Conservation (phyloP, 805 yeast genomes). For the Kuraishia molischiana region DNA sequence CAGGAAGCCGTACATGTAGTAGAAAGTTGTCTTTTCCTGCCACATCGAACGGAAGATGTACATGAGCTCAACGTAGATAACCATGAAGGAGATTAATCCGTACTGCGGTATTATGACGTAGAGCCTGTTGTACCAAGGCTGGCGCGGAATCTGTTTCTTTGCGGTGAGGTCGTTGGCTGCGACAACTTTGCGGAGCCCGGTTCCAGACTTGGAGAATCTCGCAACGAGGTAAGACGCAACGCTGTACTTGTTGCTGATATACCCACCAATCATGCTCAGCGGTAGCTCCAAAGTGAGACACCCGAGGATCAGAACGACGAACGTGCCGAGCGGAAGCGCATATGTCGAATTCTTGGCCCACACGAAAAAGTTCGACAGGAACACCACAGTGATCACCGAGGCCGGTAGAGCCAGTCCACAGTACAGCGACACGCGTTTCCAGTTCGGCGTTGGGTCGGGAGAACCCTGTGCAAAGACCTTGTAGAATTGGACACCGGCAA, state of each 20-base stretch:
- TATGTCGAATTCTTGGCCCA: slow-evolving; percentile 70
- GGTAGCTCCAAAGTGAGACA: slow-evolving; percentile 68
- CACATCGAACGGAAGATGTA: slow-evolving; percentile 70
- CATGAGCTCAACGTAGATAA: slow-evolving; percentile 69
- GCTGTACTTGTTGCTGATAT: slow-evolving; percentile 19
- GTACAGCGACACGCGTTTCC: slow-evolving; percentile 29
- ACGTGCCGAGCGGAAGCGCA: slow-evolving; percentile 73
- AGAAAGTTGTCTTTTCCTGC: slow-evolving; percentile 71
- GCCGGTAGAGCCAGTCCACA: slow-evolving; percentile 42
- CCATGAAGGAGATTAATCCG: slow-evolving; percentile 71
- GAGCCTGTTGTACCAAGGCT: slow-evolving; percentile 24
- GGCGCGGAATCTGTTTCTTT: slow-evolving; percentile 19
- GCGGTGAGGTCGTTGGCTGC: slow-evolving; percentile 1
- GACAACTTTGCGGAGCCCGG: neutral
- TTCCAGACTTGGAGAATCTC: neutral
- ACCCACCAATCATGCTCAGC: slow-evolving; percentile 66
- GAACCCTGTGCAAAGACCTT: slow-evolving; percentile 37
- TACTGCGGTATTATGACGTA: slow-evolving; percentile 32
- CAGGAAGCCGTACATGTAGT: slow-evolving; percentile 73
- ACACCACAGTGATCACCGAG: slow-evolving; percentile 35
- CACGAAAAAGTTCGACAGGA: slow-evolving; percentile 55
- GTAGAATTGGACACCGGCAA: slow-evolving; percentile 53
- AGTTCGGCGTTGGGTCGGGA: slow-evolving; percentile 20
- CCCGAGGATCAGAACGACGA: slow-evolving; percentile 45
- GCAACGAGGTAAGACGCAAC: slow-evolving; percentile 2